phyloP scores from a whole-genome alignment of 345 rosid species.

The Moringa oleifera region DNA sequence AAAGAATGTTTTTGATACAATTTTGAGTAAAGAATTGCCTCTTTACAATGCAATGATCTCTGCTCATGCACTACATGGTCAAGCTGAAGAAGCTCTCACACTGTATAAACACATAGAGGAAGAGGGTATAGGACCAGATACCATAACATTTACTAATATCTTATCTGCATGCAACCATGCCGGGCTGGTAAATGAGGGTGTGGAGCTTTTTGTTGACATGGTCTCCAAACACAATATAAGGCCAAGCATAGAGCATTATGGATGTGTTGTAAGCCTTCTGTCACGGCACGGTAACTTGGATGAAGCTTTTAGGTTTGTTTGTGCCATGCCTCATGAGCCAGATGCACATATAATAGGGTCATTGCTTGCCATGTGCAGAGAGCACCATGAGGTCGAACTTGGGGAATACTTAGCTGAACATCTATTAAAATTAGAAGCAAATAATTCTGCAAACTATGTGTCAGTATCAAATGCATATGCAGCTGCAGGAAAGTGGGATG shows the following conservation, averaged over 20 bases:
- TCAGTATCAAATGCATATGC: conserved; percentile 53
- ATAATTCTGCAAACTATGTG: conserved; percentile 48
- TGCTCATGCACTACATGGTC: conserved; percentile 38
- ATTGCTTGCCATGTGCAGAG: conserved; percentile 37
- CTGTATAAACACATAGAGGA: conserved; percentile 24
- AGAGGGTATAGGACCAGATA: conserved; percentile 35
- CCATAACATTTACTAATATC: conserved; percentile 41
- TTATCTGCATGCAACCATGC: conserved; percentile 40
- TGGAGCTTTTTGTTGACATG: conserved; percentile 31
- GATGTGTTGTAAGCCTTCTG: conserved; percentile 40
- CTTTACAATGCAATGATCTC: conserved; percentile 50
- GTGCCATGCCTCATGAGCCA: conserved; percentile 39
- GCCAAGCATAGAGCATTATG: conserved; percentile 50
- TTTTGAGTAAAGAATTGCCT: conserved; percentile 28
- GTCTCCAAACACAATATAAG: conserved; percentile 20
- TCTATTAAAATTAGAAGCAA: conserved; percentile 33
- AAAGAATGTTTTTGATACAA: conserved; percentile 29
- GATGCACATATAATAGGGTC: conserved; percentile 45
- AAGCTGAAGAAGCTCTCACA: conserved; percentile 32
- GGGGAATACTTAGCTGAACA: conserved; percentile 30
- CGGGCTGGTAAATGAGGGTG: conserved; percentile 35
- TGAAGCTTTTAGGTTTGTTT: conserved; percentile 31
- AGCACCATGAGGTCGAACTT: conserved; percentile 28
- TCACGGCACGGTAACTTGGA: conserved; percentile 36
- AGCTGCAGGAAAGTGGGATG: conserved; percentile 41